Conservation (phyloP, 1,284 basidiomycete species). For the Heterobasidion annosum region DNA sequence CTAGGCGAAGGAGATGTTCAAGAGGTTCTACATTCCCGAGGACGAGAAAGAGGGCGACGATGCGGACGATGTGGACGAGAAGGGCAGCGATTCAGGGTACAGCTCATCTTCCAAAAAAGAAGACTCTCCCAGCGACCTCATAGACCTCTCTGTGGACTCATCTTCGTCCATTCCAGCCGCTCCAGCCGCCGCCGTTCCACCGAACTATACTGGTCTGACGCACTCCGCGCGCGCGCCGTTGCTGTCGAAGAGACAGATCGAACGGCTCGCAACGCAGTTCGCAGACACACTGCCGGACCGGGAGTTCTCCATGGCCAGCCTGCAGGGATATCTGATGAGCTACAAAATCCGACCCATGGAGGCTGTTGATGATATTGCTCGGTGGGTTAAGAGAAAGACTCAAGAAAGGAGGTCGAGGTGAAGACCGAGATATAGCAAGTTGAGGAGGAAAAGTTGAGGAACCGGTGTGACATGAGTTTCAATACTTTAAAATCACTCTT, state of each 20-base stretch:
- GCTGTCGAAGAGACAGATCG: conserved; percentile 24
- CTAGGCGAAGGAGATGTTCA: conserved; percentile 58
- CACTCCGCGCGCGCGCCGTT: conserved; percentile 23
- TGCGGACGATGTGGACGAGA: conserved; percentile 9
- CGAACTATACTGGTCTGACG: conserved; percentile 17
- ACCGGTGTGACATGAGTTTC: too few relatives aligned
- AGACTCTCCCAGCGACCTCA: neutral
- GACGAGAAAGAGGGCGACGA: conserved; percentile 9
- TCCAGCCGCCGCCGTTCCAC: neutral
- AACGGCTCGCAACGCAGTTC: conserved; percentile 47
- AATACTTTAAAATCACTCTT: too few relatives aligned
- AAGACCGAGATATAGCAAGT: neutral
- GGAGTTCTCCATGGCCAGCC: conserved; percentile 61
- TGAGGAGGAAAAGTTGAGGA: too few relatives aligned
- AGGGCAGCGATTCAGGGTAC: conserved; percentile 6
- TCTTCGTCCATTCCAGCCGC: neutral
- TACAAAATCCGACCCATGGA: conserved; percentile 54
- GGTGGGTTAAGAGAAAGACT: conserved; percentile 19
- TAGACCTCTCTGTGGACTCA: neutral
- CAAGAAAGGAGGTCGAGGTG: conserved; percentile 11
- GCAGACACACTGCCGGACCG: conserved; percentile 50
- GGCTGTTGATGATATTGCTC: conserved; percentile 32
- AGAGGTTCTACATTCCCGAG: conserved; percentile 49
- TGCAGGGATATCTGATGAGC: conserved; percentile 70
- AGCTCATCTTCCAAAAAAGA: conserved; percentile 5